These are phyloP conservation scores for Metschnikowia vanudenii DNA, from an alignment of 805 yeast species.

Conservation along the genomic window DNA sequence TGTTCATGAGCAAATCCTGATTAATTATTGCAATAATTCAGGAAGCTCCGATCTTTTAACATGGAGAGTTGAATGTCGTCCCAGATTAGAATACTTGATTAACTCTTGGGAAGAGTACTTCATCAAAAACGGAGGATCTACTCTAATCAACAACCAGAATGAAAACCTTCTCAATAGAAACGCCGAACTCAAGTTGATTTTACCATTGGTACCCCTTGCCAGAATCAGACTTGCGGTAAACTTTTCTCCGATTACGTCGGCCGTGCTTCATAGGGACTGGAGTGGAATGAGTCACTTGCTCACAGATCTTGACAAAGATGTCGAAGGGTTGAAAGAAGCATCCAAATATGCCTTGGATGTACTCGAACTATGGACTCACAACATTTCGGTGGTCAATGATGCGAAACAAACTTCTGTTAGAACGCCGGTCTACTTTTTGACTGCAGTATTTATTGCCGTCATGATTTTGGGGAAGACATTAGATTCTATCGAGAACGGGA, in stretches of 20 bases:
- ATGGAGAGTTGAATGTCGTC: slow-evolving; percentile 67
- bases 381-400: slow-evolving; percentile 62
- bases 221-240: slow-evolving; percentile 63
- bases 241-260: slow-evolving; percentile 56
- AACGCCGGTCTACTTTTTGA: slow-evolving; percentile 73
- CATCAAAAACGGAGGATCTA: slow-evolving; percentile 60
- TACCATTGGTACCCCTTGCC: slow-evolving; percentile 66
- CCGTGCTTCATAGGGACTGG: slow-evolving; percentile 69
- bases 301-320: slow-evolving; percentile 45
- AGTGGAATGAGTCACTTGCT: slow-evolving; percentile 56
- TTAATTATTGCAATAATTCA: slow-evolving; percentile 29
- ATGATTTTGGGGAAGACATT: slow-evolving; percentile 63
- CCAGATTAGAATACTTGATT: slow-evolving; percentile 54
- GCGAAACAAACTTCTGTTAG: slow-evolving; percentile 66
- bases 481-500: slow-evolving; percentile 46
- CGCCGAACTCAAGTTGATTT: slow-evolving; percentile 59
- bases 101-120: slow-evolving; percentile 68
- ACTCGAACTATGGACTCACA: slow-evolving; percentile 68
- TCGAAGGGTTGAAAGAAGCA: slow-evolving; percentile 65
- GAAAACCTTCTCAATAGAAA: slow-evolving; percentile 48
- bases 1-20: slow-evolving; percentile 63
- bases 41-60: slow-evolving; percentile 50
- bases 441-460: slow-evolving; percentile 64
- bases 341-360: slow-evolving; percentile 56
- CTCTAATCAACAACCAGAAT: slow-evolving; percentile 52